Evolutionary conservation across 768 basidiomycete genomes (phyloP).

Genomic region (Lactarius akahatsu): DNA sequence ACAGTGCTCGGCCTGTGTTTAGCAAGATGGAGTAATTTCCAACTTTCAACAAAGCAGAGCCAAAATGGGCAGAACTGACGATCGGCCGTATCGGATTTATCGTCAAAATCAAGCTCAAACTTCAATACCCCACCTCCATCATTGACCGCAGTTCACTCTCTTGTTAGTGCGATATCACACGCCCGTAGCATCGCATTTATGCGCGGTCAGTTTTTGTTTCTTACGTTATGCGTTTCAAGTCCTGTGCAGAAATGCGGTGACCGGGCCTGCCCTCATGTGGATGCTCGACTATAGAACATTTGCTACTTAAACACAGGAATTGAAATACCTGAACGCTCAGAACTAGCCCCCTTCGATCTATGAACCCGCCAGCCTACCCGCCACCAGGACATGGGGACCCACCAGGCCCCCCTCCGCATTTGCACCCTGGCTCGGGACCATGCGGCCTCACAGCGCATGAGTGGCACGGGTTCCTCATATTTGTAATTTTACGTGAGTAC

Average conservation of each 20-base stretch:
- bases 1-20: background rate
- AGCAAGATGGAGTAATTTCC: background rate
- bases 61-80: background rate
- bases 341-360: background rate
- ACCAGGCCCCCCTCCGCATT: background rate
- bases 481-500: constrained; percentile 6
- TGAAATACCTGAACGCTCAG: background rate
- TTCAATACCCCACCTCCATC: background rate
- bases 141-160: background rate
- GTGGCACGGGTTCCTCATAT: constrained; percentile 5
- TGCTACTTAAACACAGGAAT: background rate
- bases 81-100: background rate
- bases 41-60: background rate
- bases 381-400: background rate
- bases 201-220: background rate
- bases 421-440: background rate
- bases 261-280: background rate
- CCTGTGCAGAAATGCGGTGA: background rate
- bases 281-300: background rate
- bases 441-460: constrained; percentile 6
- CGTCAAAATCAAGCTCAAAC: background rate
- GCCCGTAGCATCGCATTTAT: background rate
- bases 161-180: background rate
- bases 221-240: background rate
- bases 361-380: background rate